Evolutionary conservation across 345 rosid genomes (phyloP).

Genomic region (Citrus unshiu): DNA sequence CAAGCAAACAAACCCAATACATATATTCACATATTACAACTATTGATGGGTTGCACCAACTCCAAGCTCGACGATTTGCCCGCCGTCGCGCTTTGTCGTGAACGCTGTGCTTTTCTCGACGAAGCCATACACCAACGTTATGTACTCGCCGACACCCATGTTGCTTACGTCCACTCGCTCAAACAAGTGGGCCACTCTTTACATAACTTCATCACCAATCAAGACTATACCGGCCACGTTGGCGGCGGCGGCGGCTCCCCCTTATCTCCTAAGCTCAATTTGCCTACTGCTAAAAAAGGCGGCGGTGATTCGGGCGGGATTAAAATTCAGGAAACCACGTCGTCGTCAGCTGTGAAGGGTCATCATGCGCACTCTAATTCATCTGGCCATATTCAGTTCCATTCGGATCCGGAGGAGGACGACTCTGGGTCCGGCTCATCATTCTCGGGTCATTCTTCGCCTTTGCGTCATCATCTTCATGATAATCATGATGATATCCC

Average conservation of each 20-base stretch:
- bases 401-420: constrained; percentile 50
- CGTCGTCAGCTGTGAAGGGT: background rate
- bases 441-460: constrained; percentile 51
- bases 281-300: constrained; percentile 48
- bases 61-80: constrained; percentile 95
- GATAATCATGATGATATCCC: background rate
- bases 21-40: background rate
- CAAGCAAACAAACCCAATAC: background rate
- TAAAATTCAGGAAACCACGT: background rate
- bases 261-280: constrained; percentile 43
- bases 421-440: constrained; percentile 36
- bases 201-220: constrained; percentile 40
- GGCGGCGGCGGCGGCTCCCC: constrained; percentile 22
- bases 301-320: constrained; percentile 16
- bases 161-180: constrained; percentile 56
- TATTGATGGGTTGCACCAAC: constrained; percentile 72
- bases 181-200: constrained; percentile 48
- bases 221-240: constrained; percentile 29
- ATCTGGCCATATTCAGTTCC: constrained; percentile 62
- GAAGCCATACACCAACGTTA: constrained; percentile 73
- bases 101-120: constrained; percentile 63
- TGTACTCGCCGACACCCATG: constrained; percentile 74
- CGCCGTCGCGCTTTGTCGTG: constrained; percentile 87
- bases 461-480: constrained; percentile 31
- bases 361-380: constrained; percentile 46